A percentile compares a stretch with the other conserved stretches of the same genome.
phyloP scores from a whole-genome alignment of 768 basidiomycete genomes.

The Pseudohyphozyma bogoriensis region DNA sequence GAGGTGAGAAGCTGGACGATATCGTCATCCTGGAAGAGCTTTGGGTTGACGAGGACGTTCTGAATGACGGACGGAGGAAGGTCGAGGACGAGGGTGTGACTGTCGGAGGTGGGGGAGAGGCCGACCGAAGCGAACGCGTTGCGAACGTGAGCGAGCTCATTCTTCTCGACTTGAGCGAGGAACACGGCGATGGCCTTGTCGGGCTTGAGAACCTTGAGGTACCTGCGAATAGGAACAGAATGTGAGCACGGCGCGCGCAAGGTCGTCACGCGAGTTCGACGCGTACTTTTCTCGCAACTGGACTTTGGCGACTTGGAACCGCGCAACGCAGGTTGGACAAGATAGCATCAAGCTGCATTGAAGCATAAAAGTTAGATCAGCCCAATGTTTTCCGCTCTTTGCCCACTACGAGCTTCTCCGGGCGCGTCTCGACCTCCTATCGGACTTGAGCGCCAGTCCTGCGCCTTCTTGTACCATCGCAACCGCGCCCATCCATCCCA shows the following conservation, averaged over 20 bases:
- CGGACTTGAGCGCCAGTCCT: too few species aligned
- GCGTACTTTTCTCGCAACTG: conserved; percentile 64
- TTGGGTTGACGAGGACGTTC: conserved; percentile 55
- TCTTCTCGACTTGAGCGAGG: conserved; percentile 54
- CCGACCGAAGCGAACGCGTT: not conserved
- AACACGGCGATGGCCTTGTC: conserved; percentile 43
- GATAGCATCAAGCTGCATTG: conserved; percentile 48
- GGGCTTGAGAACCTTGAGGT: conserved; percentile 15
- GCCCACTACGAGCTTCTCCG: too few species aligned
- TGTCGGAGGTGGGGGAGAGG: conserved; percentile 20
- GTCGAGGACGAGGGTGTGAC: conserved; percentile 42
- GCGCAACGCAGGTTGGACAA: conserved; percentile 63
- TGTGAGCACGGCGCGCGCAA: not conserved
- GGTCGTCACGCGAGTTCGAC: not conserved
- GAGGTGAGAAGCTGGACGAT: conserved; percentile 38
- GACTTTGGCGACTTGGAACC: conserved; percentile 55
- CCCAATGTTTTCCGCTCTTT: too few species aligned
- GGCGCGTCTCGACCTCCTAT: too few species aligned
- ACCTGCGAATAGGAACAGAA: not conserved
- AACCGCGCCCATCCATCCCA: too few species aligned
- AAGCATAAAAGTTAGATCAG: too few species aligned
- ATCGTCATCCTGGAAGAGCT: conserved; percentile 47
- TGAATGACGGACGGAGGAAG: conserved; percentile 50
- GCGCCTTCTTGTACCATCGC: too few species aligned
- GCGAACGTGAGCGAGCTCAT: conserved; percentile 47